Percentiles rank a stretch among this genome's conserved stretches.
Conservation (phyloP, 805 yeast species). For the Starmerella bombi region DNA sequence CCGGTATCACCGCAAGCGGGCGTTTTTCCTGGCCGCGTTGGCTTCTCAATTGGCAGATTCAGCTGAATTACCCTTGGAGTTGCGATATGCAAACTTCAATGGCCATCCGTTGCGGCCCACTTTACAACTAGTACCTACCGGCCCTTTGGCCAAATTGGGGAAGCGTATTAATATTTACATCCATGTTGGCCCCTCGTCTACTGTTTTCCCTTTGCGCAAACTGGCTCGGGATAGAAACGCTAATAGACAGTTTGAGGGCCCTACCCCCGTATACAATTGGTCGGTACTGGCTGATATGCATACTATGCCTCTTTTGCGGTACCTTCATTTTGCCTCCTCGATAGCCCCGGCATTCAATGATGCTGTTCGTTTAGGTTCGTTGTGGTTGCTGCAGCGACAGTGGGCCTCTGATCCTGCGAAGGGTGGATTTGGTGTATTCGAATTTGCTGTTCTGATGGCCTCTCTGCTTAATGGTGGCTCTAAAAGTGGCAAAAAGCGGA, state of each 20-base stretch:
- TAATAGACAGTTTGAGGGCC: constrained; percentile 38
- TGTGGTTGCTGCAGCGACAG: constrained; percentile 87
- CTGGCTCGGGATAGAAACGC: constrained; percentile 70
- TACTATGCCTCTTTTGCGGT: constrained; percentile 58
- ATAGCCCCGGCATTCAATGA: constrained; percentile 57
- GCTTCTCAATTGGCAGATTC: constrained; percentile 29
- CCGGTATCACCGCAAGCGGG: constrained; percentile 77
- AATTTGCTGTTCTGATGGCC: constrained; percentile 69
- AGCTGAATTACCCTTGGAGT: constrained; percentile 33
- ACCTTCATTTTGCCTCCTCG: constrained; percentile 52
- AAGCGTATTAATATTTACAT: constrained; percentile 56
- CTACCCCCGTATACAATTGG: constrained; percentile 82
- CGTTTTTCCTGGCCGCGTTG: constrained; percentile 71
- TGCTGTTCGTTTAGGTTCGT: constrained; percentile 71
- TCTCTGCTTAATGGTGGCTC: constrained; percentile 70
- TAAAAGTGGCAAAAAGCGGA: constrained; percentile 54
- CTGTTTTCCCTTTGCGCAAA: constrained; percentile 60
- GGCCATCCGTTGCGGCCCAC: constrained; percentile 71
- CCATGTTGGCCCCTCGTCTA: constrained; percentile 58
- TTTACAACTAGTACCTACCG: constrained; percentile 35
- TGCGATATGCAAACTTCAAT: constrained; percentile 58
- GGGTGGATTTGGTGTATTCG: constrained; percentile 84
- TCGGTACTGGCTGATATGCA: constrained; percentile 58
- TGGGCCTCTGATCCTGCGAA: constrained; percentile 43
- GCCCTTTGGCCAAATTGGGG: constrained; percentile 13